Evolutionary conservation across 768 basidiomycete genomes (phyloP), one percentile per base, ranked within the genome.

Genomic region (Hygrocybe coccinea): DNA sequence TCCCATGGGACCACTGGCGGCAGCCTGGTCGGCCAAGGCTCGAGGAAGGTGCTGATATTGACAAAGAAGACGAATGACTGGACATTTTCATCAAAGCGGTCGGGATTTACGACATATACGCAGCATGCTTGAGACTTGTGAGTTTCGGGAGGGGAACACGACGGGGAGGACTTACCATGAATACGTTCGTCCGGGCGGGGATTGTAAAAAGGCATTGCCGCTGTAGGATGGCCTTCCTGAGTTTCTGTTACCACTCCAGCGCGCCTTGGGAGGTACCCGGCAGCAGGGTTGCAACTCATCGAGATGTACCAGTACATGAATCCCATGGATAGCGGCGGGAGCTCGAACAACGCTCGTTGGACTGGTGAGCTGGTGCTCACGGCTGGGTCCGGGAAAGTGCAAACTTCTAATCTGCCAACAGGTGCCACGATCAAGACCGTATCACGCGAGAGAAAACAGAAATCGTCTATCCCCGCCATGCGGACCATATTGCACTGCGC

Each of bases 271-370:
- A 73, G 64, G 46, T 71, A 74, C 11, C 74, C 76, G 5, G 79
- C 76, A 15, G 75, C 66, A 3, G 79, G 77, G 56, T 80, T 80
- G 59, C 74, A 77, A 64, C 78, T 79, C 70, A 79, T 74, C 49
- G 77, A 78, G 39, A 80, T 79, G 54, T 80, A 79, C 76, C 77
- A 80, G 59, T 79, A 82, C 62, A 71, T 69, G 59, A 75, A 79
- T 5, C 73, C 76, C 4, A 69, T 65, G 33, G 74, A 70, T 11
- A 81, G 70, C 3, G 69, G 66, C 1, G 79, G 80, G 34, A 81
- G 75, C 21, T 61, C 66, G 50, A 78, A 78, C 56, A 60, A 71
- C 24, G 71, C 73, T 38, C 69, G 67, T 37, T 71, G 62, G 12
- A 63, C 57, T 2, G 78, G 79, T 4, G 60, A 59, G 11, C 59